phyloP scores from a whole-genome alignment of 257 asterid species.

The Henckelia pumila region DNA sequence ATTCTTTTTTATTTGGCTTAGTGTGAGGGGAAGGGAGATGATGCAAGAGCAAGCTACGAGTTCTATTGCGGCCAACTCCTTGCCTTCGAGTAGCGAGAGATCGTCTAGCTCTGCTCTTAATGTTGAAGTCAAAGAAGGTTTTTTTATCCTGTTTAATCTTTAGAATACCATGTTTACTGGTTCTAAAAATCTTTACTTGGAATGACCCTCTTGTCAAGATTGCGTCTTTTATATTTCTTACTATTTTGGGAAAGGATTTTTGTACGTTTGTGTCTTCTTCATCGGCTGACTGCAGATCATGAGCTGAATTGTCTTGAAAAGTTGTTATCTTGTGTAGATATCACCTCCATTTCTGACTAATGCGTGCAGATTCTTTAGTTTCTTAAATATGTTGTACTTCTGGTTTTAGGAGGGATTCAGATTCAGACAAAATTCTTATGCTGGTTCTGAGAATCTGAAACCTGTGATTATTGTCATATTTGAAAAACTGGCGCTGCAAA shows the following conservation, averaged over 20 bases:
- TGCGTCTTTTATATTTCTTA: not conserved
- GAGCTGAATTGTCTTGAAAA: not conserved
- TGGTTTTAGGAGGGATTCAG: slow-evolving; percentile 1
- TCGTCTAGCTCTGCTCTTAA: slow-evolving; percentile 91
- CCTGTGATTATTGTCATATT: not conserved
- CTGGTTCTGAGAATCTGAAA: not conserved
- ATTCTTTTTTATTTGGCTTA: not conserved
- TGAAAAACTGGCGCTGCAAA: not conserved
- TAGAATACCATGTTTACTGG: not conserved
- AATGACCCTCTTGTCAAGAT: not conserved
- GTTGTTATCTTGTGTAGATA: not conserved
- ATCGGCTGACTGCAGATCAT: not conserved
- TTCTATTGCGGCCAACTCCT: slow-evolving; percentile 71
- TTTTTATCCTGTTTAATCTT: slow-evolving; percentile 15
- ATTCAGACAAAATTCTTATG: no score
- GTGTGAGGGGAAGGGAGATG: slow-evolving; percentile 38
- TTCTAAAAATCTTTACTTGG: not conserved
- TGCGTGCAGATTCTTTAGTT: not conserved
- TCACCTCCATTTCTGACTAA: not conserved
- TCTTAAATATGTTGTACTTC: not conserved
- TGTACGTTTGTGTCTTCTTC: not conserved
- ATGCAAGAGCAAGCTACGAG: slow-evolving; percentile 94
- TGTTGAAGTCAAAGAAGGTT: slow-evolving; percentile 72
- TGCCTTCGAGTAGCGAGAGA: slow-evolving; percentile 93
- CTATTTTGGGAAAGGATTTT: not conserved